These are phyloP conservation scores for Phyllosticta ampelicida DNA, from an alignment of 2,329 filamentous ascomycete species.

Conservation along the genomic window DNA sequence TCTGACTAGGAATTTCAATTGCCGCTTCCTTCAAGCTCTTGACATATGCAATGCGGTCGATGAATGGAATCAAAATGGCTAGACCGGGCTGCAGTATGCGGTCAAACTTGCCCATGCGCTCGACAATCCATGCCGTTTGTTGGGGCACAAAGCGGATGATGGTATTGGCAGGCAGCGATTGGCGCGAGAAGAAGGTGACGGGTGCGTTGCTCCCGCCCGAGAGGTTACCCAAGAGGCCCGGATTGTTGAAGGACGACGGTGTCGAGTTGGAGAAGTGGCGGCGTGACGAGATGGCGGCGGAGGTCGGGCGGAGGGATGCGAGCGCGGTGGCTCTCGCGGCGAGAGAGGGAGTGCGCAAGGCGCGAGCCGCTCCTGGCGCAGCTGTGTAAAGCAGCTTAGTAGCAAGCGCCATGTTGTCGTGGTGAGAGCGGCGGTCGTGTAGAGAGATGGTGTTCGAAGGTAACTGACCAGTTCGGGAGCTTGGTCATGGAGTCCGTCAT, in stretches of 20 bases:
- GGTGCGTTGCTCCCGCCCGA: conserved; percentile 28
- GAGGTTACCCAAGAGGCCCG: background rate
- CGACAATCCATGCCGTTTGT: conserved; percentile 98
- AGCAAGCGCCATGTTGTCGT: conserved; percentile 9
- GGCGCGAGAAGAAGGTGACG: conserved; percentile 69
- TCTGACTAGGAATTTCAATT: conserved; percentile 95
- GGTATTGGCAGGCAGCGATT: conserved; percentile 76
- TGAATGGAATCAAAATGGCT: conserved; percentile 75
- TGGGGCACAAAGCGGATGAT: conserved; percentile 96
- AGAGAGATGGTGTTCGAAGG: background rate
- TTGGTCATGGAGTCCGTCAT: background rate
- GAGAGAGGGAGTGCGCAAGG: background rate
- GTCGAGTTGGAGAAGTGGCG: background rate
- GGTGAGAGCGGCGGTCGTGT: background rate
- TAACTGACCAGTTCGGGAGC: background rate
- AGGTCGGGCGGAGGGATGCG: background rate
- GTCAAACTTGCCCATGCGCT: conserved; percentile 98
- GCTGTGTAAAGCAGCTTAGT: conserved; percentile 6
- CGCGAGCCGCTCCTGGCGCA: conserved; percentile 1
- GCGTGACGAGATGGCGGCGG: background rate
- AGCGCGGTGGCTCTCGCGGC: background rate
- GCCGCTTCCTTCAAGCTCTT: conserved; percentile 94
- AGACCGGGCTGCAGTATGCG: conserved; percentile 86
- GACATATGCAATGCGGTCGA: conserved; percentile 96
- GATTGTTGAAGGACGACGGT: conserved; percentile 4